Evolutionary conservation across 192 early-diverging fungal genomes (phyloP).

Genomic region (Mortierella alpina): DNA sequence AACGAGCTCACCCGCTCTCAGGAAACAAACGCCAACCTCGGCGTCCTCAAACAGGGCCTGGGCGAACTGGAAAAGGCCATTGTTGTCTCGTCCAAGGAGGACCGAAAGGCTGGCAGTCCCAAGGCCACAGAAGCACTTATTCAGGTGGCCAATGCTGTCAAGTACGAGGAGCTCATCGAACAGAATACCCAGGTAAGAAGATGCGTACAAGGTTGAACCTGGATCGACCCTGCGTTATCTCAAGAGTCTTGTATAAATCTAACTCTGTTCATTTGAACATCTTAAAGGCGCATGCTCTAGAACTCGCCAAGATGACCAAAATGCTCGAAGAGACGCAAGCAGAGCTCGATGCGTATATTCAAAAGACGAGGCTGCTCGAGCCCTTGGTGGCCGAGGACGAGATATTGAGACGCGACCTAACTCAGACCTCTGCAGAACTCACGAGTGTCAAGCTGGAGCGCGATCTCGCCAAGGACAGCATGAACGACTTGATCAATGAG

Average conservation of each 20-base stretch:
- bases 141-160: not conserved
- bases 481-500: constrained; percentile 48
- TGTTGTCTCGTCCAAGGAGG: constrained; percentile 11
- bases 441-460: constrained; percentile 37
- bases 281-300: constrained; percentile 16
- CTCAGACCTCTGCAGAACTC: constrained; percentile 37
- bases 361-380: constrained; percentile 43
- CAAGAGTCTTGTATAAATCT: not conserved
- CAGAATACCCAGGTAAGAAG: constrained; percentile 14
- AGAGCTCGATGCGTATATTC: constrained; percentile 39
- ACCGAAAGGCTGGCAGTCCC: not conserved
- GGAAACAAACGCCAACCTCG: constrained; percentile 40
- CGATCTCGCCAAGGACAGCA: constrained; percentile 44
- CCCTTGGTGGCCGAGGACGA: constrained; percentile 48
- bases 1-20: constrained; percentile 41
- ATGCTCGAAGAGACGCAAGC: constrained; percentile 28
- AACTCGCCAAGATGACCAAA: constrained; percentile 22
- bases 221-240: not conserved
- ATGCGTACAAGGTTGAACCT: not conserved
- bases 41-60: constrained; percentile 36
- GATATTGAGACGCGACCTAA: constrained; percentile 35
- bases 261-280: not conserved
- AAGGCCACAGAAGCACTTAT: constrained; percentile 7
- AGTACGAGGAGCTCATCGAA: constrained; percentile 13
- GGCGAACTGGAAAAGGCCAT: constrained; percentile 36